These are phyloP conservation scores for Skeletonema grethae DNA, from an alignment of 108 stramenopile species.

Conservation along the genomic window DNA sequence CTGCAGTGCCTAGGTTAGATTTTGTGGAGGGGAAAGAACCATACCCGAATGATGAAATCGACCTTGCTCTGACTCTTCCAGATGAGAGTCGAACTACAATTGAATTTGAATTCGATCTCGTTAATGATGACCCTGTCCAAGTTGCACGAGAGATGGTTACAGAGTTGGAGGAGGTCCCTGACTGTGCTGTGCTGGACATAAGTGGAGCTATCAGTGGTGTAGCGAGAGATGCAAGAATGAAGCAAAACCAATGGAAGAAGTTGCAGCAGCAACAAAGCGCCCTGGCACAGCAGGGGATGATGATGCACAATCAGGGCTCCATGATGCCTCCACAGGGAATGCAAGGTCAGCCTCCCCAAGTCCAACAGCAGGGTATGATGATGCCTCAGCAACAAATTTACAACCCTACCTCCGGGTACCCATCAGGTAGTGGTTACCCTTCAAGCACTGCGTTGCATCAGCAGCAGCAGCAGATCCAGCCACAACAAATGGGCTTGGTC, in stretches of 20 bases:
- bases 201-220: conserved; percentile 87
- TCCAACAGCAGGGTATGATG: conserved; percentile 13
- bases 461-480: conserved; percentile 31
- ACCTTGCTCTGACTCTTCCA: conserved; percentile 76
- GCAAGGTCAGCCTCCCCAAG: conserved; percentile 8
- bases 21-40: conserved; percentile 34
- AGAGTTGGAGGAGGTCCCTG: conserved; percentile 77
- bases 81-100: conserved; percentile 83
- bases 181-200: conserved; percentile 79
- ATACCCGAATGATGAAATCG: conserved; percentile 74
- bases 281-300: conserved; percentile 23
- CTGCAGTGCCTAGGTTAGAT: conserved; percentile 59
- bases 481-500: background rate
- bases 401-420: conserved; percentile 18
- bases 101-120: conserved; percentile 86
- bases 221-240: conserved; percentile 71
- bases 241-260: conserved; percentile 64
- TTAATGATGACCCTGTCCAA: conserved; percentile 85
- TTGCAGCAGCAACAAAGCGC: conserved; percentile 35
- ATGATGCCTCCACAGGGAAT: conserved; percentile 27
- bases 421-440: conserved; percentile 21
- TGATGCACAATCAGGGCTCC: conserved; percentile 28
- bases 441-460: conserved; percentile 25
- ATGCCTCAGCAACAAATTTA: conserved; percentile 37
- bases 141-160: conserved; percentile 89